These are phyloP conservation scores for Aspergillus piperis DNA, from an alignment of 2,329 filamentous ascomycete genomes.

Conservation along the genomic window DNA sequence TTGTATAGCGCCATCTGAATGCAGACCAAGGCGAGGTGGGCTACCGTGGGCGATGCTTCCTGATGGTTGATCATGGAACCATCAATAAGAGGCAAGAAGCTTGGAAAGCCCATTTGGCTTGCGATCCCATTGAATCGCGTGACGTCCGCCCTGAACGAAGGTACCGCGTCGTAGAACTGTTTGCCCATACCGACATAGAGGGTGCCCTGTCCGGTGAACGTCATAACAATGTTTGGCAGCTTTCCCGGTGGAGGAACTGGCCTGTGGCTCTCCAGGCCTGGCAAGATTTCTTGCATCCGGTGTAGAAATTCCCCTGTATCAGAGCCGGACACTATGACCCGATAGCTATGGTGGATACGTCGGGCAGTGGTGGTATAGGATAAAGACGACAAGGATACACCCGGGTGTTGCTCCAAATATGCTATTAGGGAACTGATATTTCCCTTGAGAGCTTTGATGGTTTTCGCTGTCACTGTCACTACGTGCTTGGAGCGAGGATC, in stretches of 20 bases:
- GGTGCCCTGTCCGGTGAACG: constrained; percentile 42
- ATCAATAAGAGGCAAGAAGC: constrained; percentile 37
- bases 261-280: constrained; percentile 18
- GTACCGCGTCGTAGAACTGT: constrained; percentile 31
- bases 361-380: constrained; percentile 69
- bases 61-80: constrained; percentile 26
- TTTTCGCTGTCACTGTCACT: constrained; percentile 58
- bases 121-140: constrained; percentile 32
- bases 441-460: constrained; percentile 43
- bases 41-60: constrained; percentile 28
- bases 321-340: constrained; percentile 25
- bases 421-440: constrained; percentile 59
- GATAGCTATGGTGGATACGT: constrained; percentile 44
- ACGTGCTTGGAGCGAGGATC: constrained; percentile 60
- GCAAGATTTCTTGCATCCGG: constrained; percentile 4
- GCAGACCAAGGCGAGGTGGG: constrained; percentile 35
- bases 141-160: constrained; percentile 32
- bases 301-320: neutral
- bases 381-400: constrained; percentile 43
- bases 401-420: constrained; percentile 55
- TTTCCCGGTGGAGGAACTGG: constrained; percentile 19
- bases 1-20: constrained; percentile 44
- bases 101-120: constrained; percentile 38
- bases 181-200: constrained; percentile 37
- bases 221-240: constrained; percentile 24